These are phyloP conservation scores for Zygotorulaspora chibaensis DNA, from an alignment of 805 yeast genomes.

Conservation along the genomic window DNA sequence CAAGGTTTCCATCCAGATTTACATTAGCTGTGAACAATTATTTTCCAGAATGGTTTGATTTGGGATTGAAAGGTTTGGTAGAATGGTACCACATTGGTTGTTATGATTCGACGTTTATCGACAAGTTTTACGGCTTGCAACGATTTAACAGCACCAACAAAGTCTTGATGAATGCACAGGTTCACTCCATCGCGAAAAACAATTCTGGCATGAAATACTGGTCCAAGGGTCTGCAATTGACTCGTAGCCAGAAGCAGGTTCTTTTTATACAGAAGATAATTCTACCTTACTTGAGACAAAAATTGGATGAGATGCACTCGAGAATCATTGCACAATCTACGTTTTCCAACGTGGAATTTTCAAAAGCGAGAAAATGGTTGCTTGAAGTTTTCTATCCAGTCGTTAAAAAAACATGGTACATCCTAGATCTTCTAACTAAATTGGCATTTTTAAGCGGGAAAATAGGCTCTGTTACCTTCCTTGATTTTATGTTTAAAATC, in stretches of 20 bases:
- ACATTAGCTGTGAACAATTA: constrained; percentile 59
- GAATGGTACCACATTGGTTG: constrained; percentile 66
- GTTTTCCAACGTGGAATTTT: constrained; percentile 34
- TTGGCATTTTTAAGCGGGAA: constrained; percentile 64
- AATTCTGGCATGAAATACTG: constrained; percentile 12
- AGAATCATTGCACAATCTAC: constrained; percentile 55
- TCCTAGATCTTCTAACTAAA: constrained; percentile 53
- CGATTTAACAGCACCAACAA: constrained; percentile 38
- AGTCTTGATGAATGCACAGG: constrained; percentile 12
- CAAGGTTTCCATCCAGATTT: constrained; percentile 66
- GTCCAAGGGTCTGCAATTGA: constrained; percentile 41
- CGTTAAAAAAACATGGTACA: constrained; percentile 43
- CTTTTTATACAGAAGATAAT: constrained; percentile 60
- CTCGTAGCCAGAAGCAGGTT: constrained; percentile 47
- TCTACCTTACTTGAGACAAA: constrained; percentile 63
- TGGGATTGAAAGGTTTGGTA: constrained; percentile 53
- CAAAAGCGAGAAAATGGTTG: constrained; percentile 23
- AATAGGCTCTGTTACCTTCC: constrained; percentile 56
- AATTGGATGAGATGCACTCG: constrained; percentile 61
- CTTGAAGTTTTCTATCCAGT: constrained; percentile 53
- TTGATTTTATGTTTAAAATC: constrained; percentile 58
- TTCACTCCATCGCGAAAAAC: constrained; percentile 6
- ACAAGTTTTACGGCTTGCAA: constrained; percentile 86
- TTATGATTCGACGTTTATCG: constrained; percentile 87
- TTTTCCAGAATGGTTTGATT: constrained; percentile 63